These are phyloP conservation scores for Xylaria arbuscula DNA, from an alignment of 2,329 filamentous ascomycete genomes.

Conservation along the genomic window DNA sequence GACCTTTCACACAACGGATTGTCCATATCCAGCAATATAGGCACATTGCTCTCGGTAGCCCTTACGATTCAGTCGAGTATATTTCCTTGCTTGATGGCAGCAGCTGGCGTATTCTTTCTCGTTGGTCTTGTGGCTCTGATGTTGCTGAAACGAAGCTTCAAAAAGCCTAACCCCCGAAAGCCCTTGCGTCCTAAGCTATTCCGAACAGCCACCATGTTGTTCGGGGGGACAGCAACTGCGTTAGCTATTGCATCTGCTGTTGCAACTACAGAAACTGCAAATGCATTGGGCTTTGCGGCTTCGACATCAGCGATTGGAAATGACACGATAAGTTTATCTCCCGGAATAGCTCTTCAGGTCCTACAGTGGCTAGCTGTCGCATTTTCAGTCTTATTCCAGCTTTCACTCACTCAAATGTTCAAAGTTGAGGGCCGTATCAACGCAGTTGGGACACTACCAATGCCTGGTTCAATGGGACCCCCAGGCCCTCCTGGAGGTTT, in stretches of 20 bases:
- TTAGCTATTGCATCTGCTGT: constrained; percentile 2
- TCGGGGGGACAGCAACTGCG: not conserved
- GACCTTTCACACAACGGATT: not conserved
- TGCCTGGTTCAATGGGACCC: not conserved
- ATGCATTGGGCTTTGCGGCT: not conserved
- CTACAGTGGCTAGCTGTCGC: constrained; percentile 4
- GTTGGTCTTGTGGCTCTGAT: not conserved
- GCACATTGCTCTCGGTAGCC: not conserved
- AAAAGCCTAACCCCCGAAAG: not conserved
- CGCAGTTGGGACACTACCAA: not conserved
- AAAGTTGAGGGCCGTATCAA: not conserved
- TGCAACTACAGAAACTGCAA: constrained; percentile 1
- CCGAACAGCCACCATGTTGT: constrained; percentile 1
- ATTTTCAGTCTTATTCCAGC: constrained; percentile 1
- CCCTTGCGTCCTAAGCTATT: not conserved
- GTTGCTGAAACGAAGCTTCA: constrained; percentile 3
- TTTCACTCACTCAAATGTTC: not conserved
- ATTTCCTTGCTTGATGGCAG: not conserved
- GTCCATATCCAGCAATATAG: not conserved
- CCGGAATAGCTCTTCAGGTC: not conserved
- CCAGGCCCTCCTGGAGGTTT: not conserved
- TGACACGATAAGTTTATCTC: not conserved
- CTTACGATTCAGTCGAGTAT: not conserved
- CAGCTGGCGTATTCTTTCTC: not conserved
- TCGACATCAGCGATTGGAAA: not conserved